Evolutionary conservation across 2,329 filamentous ascomycete species (phyloP).

Genomic region (Emmonsia crescens): DNA sequence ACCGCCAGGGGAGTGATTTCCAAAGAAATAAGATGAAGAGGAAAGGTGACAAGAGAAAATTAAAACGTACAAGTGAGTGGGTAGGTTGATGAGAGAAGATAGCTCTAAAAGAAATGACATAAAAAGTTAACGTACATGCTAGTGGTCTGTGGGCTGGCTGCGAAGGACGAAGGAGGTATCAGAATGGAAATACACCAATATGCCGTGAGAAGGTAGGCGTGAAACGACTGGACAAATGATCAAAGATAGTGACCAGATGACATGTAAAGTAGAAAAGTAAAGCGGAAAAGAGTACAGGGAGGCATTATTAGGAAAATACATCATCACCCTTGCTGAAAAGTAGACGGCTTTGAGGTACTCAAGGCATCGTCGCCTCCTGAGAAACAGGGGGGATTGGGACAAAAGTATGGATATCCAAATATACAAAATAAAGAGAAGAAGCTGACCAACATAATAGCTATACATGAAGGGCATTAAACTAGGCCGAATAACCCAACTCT

Average conservation of each 20-base stretch:
- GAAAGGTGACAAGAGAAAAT: not conserved
- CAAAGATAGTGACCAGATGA: not conserved
- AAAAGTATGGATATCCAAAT: not conserved
- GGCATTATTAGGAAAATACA: not conserved
- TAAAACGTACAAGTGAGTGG: not conserved
- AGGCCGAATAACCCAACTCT: not conserved
- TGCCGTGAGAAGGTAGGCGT: not conserved
- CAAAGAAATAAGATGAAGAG: not conserved
- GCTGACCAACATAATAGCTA: conserved; percentile 5
- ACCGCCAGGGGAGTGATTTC: not conserved
- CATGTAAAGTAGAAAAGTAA: not conserved
- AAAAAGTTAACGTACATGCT: not conserved
- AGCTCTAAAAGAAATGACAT: not conserved
- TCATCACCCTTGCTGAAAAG: not conserved
- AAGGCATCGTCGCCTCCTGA: not conserved
- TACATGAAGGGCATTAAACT: not conserved
- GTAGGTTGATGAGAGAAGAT: not conserved
- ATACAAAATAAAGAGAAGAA: not conserved
- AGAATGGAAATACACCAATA: conserved; percentile 3
- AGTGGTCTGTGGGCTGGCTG: not conserved
- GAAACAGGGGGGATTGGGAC: not conserved
- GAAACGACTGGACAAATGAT: not conserved
- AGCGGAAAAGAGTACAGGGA: not conserved
- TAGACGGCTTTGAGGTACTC: not conserved
- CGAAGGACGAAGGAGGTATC: not conserved